Evolutionary conservation across 176 grass and related monocot genomes (phyloP).

Genomic region (Hsuehochloa calcarea): DNA sequence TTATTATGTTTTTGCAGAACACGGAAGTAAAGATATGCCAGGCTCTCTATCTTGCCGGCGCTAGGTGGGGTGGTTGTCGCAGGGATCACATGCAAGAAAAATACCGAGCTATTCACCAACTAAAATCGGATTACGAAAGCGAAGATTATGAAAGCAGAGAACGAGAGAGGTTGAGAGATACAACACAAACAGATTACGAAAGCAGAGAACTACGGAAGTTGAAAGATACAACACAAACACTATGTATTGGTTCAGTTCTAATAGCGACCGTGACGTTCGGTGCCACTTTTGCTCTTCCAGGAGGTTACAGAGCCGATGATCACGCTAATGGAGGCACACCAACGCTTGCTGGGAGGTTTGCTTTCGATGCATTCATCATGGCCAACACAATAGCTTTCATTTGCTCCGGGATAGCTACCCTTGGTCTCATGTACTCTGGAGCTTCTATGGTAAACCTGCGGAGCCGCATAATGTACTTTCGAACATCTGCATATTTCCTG

Average conservation of each 20-base stretch:
- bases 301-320: background rate
- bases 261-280: background rate
- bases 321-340: background rate
- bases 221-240: background rate
- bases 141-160: no score
- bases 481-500: fast-evolving
- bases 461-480: fast-evolving
- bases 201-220: background rate
- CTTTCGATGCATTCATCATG: background rate
- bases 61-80: no score
- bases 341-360: background rate
- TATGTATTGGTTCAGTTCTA: background rate
- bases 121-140: no score
- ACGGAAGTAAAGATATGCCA: fast-evolving
- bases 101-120: no score
- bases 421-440: no score
- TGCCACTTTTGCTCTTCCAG: background rate
- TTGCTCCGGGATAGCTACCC: no score
- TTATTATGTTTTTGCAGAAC: no score
- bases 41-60: no score
- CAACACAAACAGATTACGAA: background rate
- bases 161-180: background rate
- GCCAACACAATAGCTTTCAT: background rate
- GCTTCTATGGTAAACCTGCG: no score
- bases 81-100: no score